A percentile compares a stretch with the other conserved stretches of the same genome.
Evolutionary conservation across 176 grass and related monocot genomes (phyloP).

Genomic region (Hsuehochloa calcarea): DNA sequence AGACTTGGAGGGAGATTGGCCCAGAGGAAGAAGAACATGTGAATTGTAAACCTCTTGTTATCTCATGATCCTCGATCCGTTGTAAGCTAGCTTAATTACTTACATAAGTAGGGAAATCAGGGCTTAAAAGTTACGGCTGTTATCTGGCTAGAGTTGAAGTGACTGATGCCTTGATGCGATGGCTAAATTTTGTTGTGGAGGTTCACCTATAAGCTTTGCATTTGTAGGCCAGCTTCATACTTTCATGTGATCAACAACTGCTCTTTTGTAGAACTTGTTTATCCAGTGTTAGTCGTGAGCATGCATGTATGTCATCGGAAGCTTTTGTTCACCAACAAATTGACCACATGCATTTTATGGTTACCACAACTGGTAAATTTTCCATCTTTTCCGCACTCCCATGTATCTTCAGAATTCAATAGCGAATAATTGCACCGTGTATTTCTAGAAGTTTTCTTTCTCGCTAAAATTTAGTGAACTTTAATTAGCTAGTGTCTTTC

Average conservation of each 20-base stretch:
- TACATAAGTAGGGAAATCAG: not conserved
- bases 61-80: slow-evolving; percentile 18
- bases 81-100: slow-evolving; percentile 9
- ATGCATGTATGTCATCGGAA: not conserved
- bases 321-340: not conserved
- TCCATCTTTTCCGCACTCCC: not conserved
- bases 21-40: not conserved
- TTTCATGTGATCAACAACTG: not conserved
- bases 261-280: not conserved
- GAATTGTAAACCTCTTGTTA: not conserved
- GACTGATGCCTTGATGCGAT: not conserved
- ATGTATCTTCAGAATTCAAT: not conserved
- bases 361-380: not conserved
- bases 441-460: not conserved
- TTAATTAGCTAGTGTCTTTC: not conserved
- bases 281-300: not conserved
- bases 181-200: not conserved
- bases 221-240: not conserved
- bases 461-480: not conserved
- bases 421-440: not conserved
- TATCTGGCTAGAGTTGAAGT: not conserved
- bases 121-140: not conserved
- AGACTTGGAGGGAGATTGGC: slow-evolving; percentile 35
- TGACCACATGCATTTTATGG: not conserved
- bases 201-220: slow-evolving; percentile 1